These are phyloP conservation scores for Neopestalotiopsis sp. DNA, from an alignment of 2,329 filamentous ascomycete species.

Conservation along the genomic window DNA sequence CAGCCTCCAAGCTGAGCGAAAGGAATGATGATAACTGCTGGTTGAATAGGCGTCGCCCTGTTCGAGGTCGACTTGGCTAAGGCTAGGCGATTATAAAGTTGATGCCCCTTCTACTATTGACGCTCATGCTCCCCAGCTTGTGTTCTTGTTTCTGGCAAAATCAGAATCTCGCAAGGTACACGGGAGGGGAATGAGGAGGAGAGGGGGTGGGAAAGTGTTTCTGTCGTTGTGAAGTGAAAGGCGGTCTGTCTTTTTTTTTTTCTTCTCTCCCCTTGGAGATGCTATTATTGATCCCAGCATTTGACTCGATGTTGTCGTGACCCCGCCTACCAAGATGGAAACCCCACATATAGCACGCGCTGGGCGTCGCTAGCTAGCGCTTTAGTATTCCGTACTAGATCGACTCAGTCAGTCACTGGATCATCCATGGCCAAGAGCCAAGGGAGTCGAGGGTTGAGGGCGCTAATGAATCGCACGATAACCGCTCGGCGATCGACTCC, in stretches of 20 bases:
- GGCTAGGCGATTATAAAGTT: no score
- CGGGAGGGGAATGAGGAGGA: no score
- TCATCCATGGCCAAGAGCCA: background rate
- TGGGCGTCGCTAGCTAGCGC: background rate
- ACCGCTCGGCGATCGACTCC: background rate
- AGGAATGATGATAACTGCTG: background rate
- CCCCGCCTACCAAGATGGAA: background rate
- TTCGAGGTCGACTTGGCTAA: no score
- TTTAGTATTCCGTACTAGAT: background rate
- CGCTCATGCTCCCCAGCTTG: no score
- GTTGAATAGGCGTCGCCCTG: background rate
- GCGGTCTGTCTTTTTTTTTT: background rate
- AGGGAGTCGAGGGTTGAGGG: background rate
- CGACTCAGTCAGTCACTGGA: background rate
- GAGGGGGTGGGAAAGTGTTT: background rate
- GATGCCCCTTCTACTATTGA: no score
- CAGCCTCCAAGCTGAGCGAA: background rate
- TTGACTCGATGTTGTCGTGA: background rate
- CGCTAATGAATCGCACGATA: slow-evolving; percentile 2
- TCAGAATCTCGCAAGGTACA: no score
- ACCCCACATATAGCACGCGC: background rate
- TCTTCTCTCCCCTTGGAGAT: background rate
- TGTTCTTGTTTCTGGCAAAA: no score
- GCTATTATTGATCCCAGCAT: background rate
- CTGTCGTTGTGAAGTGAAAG: background rate